A percentile compares a stretch with the other conserved stretches of the same genome.
These are phyloP conservation scores for Trametes coccinea DNA, from an alignment of 768 basidiomycete genomes.

Conservation along the genomic window DNA sequence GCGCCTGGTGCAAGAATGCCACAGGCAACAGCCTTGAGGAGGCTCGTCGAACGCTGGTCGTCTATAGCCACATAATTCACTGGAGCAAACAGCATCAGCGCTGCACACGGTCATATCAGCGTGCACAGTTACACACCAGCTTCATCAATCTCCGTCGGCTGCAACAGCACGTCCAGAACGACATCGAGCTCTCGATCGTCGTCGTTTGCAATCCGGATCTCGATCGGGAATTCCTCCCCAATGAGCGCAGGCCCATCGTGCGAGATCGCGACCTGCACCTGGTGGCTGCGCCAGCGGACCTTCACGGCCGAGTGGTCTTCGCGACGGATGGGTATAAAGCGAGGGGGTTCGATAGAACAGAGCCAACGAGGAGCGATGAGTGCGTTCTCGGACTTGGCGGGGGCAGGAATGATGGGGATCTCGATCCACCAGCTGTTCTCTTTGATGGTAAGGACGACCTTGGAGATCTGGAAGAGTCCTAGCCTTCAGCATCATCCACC, in stretches of 20 bases:
- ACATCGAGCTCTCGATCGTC: constrained; percentile 73
- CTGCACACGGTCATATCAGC: too few relatives aligned
- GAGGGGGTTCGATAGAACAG: constrained; percentile 50
- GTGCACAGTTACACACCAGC: constrained; percentile 48
- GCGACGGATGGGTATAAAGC: constrained; percentile 53
- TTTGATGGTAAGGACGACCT: constrained; percentile 52
- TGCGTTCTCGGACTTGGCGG: constrained; percentile 34
- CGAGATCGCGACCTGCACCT: constrained; percentile 51
- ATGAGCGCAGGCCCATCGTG: constrained; percentile 74
- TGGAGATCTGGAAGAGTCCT: constrained; percentile 34
- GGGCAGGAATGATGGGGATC: constrained; percentile 48
- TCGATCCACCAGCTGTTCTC: constrained; percentile 70
- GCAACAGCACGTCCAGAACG: constrained; percentile 72
- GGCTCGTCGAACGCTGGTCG: constrained; percentile 61
- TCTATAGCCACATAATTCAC: constrained; percentile 64
- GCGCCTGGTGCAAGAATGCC: constrained; percentile 63
- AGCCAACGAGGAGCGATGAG: constrained; percentile 52
- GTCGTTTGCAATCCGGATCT: constrained; percentile 65
- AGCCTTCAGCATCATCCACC: too few relatives aligned
- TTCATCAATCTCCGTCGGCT: constrained; percentile 76
- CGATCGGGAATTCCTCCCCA: constrained; percentile 78
- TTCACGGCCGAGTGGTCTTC: constrained; percentile 49
- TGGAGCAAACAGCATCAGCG: constrained; percentile 28
- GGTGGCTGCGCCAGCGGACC: constrained; percentile 63
- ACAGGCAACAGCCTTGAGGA: constrained; percentile 73